Conservation (phyloP, 164 flowering plant genomes). For the Malania oleifera region DNA sequence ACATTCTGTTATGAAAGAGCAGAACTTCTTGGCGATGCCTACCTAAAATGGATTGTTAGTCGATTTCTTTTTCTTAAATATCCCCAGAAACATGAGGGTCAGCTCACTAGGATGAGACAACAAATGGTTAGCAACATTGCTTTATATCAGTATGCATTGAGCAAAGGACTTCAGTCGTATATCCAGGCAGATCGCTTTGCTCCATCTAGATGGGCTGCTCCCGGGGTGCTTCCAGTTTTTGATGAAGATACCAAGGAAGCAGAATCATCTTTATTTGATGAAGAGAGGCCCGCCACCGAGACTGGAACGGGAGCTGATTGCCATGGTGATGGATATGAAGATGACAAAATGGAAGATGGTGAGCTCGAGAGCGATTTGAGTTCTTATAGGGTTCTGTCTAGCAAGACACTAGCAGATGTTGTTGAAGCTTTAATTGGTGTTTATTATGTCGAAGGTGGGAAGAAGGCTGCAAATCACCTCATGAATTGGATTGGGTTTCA, state of each 20-base stretch:
- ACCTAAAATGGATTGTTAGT: slow-evolving; percentile 98
- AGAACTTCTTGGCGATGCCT: slow-evolving; percentile 98
- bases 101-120: slow-evolving; percentile 98
- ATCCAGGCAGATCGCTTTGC: slow-evolving; percentile 99
- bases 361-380: slow-evolving; percentile 93
- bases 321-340: slow-evolving; percentile 38
- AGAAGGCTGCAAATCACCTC: slow-evolving; percentile 80
- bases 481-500: slow-evolving; percentile 96
- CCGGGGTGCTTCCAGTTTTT: slow-evolving; percentile 95
- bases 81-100: slow-evolving; percentile 98
- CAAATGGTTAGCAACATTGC: slow-evolving; percentile 98
- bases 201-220: slow-evolving; percentile 99
- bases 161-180: slow-evolving; percentile 82
- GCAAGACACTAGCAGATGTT: slow-evolving; percentile 97
- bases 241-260: slow-evolving; percentile 86
- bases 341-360: slow-evolving; percentile 85
- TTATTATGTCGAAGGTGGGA: slow-evolving; percentile 96
- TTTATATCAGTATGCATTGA: slow-evolving; percentile 73
- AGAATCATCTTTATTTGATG: slow-evolving; percentile 55
- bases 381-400: slow-evolving; percentile 91
- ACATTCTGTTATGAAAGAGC: slow-evolving; percentile 98
- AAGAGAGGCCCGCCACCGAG: slow-evolving; percentile 29
- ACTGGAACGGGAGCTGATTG: slow-evolving; percentile 13
- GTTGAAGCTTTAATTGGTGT: slow-evolving; percentile 97
- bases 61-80: slow-evolving; percentile 85